phyloP scores from a whole-genome alignment of 352 stramenopile genomes.

The Phytophthora pisi region DNA sequence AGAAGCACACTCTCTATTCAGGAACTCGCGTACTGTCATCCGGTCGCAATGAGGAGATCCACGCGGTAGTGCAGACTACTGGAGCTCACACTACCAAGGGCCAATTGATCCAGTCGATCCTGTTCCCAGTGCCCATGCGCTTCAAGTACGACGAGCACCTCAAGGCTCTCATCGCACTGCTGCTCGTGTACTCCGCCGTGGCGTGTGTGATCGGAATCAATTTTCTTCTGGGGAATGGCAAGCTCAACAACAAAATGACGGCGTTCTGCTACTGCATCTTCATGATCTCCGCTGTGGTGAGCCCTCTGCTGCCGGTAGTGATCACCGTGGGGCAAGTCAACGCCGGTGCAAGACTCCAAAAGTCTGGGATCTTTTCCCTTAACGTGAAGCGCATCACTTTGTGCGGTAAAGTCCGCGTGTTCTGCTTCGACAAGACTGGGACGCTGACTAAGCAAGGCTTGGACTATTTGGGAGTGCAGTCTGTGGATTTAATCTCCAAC shows the following conservation, averaged over 20 bases:
- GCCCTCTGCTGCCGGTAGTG: constrained; percentile 78
- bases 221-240: constrained; percentile 53
- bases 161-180: constrained; percentile 61
- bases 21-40: constrained; percentile 65
- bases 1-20: constrained; percentile 80
- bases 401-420: constrained; percentile 81
- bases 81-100: constrained; percentile 76
- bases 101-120: constrained; percentile 76
- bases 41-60: constrained; percentile 46
- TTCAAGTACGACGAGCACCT: constrained; percentile 91
- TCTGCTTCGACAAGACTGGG: constrained; percentile 90
- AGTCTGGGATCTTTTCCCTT: constrained; percentile 65
- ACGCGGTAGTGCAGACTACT: constrained; percentile 70
- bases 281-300: constrained; percentile 61
- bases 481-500: constrained; percentile 19
- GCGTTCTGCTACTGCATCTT: constrained; percentile 67
- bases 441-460: constrained; percentile 87
- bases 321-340: constrained; percentile 81
- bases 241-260: constrained; percentile 60
- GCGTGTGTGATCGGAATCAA: constrained; percentile 47
- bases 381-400: constrained; percentile 76
- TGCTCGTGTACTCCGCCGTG: constrained; percentile 68
- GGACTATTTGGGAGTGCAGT: constrained; percentile 55
- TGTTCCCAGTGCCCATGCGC: constrained; percentile 75
- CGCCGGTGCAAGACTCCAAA: constrained; percentile 58